Evolutionary conservation across 805 yeast species (phyloP).

Genomic region (Kodamaea hsintzibuensis): DNA sequence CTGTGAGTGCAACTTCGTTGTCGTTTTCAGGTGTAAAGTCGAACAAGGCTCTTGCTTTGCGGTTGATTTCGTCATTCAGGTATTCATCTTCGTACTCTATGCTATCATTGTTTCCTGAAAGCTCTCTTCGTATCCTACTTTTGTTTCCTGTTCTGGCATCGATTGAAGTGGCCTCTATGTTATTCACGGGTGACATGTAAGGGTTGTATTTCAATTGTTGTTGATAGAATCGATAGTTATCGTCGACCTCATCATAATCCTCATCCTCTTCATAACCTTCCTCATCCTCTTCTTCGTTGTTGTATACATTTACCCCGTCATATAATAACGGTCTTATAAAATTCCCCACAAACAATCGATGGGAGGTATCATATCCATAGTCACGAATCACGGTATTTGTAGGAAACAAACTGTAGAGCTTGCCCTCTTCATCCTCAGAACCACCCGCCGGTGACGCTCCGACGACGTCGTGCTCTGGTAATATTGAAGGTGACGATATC

Average conservation of each 20-base stretch:
- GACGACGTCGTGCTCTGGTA: not conserved
- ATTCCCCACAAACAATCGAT: constrained; percentile 22
- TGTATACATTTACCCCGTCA: constrained; percentile 13
- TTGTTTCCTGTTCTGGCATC: not conserved
- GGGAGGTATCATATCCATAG: constrained; percentile 22
- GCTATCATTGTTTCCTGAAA: not conserved
- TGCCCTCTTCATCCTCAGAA: not conserved
- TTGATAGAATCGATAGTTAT: constrained; percentile 1
- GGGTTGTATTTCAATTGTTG: constrained; percentile 10
- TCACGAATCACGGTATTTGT: constrained; percentile 23
- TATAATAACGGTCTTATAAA: constrained; percentile 17
- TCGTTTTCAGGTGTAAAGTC: constrained; percentile 93
- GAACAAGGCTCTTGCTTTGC: constrained; percentile 80
- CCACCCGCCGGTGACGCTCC: not conserved
- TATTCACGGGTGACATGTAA: constrained; percentile 12
- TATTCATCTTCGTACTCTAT: not conserved
- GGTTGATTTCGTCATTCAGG: constrained; percentile 39
- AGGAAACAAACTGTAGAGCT: constrained; percentile 15
- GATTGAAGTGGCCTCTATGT: constrained; percentile 1
- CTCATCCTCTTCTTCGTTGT: constrained; percentile 12
- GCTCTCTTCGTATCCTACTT: constrained; percentile 3
- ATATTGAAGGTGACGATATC: not conserved
- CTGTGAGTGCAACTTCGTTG: constrained; percentile 76
- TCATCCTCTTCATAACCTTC: constrained; percentile 8
- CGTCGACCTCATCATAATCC: constrained; percentile 6